Evolutionary conservation across 495 filamentous ascomycete genomes (phyloP), one percentile per base, ranked within the genome.

Genomic region (Glonium stellatum): DNA sequence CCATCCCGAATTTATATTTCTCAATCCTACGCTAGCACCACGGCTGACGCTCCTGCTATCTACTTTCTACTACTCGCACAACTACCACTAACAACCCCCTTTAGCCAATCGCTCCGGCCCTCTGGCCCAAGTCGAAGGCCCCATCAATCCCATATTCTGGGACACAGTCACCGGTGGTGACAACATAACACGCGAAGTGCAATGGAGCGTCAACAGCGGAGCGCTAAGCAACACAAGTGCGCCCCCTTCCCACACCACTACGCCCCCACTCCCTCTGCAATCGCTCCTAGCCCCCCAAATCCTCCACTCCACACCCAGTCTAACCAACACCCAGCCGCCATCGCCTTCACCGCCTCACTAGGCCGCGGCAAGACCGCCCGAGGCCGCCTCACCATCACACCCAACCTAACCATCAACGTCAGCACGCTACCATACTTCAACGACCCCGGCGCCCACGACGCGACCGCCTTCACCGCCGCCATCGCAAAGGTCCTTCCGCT

Each of bases 361-460:
- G 44, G 44, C 8, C 44, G 44, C 13, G 13, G 44, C 9, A 48
- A 48, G 13, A 48, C 44, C 8, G 18, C 44, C 18, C 44, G 44
- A 9, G 44, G 44, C 9, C 44, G 44, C 22, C 44, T 48, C 1
- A 22, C 18, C 18, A 18, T 48, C 5, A 19, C 44, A 9, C 9
- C 41, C 36, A 12, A 6, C 8, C 39, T 57, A 2, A 57, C n/a
- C 41, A 19, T 57, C 1, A 19, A 37, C 4, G 35, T 23, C 8
- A 47, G 37, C 0, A 44, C 19, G n/a, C n/a, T 55, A 1, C 53
- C 55, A 11, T 57, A 57, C 41, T 57, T 57, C 55, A 57, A 57
- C 39, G 55, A 57, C 55, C n/a, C 36, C 15, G 21, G 15, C 18
- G 55, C 12, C 36, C 15, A 18, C n/a, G 55, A 57, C 35, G 44